Evolutionary conservation across 495 filamentous ascomycete species (phyloP), one percentile per base, ranked within the genome.

Genomic region (Penicillium ochrochloron): DNA sequence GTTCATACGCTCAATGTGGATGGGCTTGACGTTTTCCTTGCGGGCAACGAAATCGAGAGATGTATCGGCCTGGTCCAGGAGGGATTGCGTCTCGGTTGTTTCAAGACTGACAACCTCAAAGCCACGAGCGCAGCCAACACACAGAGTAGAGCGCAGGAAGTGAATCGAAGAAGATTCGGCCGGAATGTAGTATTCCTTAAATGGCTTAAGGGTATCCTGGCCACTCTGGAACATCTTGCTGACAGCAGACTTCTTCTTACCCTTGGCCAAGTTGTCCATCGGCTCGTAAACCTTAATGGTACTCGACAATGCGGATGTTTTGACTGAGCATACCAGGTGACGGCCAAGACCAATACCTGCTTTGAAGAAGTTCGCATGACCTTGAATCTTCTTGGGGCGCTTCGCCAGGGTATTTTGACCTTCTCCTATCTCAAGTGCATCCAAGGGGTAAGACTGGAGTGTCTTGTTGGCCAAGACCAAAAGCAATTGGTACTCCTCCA

Each of bases 121-220:
- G 44, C 96, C 96, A 71, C 91, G 85, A 4, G 93, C 89, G 77
- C 95, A 98, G 39, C 93, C 96, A 50, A 98, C 95, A 73, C 96
- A 99, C 21, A 99, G 86, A 70, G 96, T 98, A 65, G 92, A 94
- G 65, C 93, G 92, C 64, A 99, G 84, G 85, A 97, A 99, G 74
- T 99, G 96, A 27, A 99, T 94, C 53, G 94, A 97, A 3, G 89
- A 92, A 8, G 93, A 94, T 78, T 99, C 96, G 6, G 93, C 92
- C 9, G 96, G 96, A 66, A 99, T 97, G 77, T 98, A 98, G 72
- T 97, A 97, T 82, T 99, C 96, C 85, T 98, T 97, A 84, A 95
- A 97, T 17, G 94, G 92, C 73, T 93, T 96, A 58, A 99, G 82
- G 54, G 95, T 91, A 68, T 99, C 96, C 71, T 97, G 93, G 14